Conservation (phyloP, 495 filamentous ascomycete genomes). For the Neurospora sp. region DNA sequence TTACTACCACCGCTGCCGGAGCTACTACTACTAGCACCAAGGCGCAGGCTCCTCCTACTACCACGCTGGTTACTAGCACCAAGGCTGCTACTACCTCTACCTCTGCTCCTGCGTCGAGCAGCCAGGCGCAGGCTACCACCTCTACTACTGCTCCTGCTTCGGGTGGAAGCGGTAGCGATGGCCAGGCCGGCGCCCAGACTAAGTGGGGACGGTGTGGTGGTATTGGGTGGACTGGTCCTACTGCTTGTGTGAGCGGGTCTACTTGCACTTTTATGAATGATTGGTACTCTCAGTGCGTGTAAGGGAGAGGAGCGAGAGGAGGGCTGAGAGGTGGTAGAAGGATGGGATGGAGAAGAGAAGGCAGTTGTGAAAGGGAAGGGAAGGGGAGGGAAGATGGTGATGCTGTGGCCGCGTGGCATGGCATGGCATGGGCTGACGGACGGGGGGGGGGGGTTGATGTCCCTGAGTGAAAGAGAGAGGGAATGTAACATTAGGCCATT, state of each 20-base stretch:
- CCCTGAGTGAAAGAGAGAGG: neutral
- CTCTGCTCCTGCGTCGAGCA: slow-evolving; percentile 14
- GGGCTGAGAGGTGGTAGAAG: neutral
- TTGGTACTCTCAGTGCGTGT: slow-evolving; percentile 24
- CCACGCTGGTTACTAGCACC: slow-evolving; percentile 19
- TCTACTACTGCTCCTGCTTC: too few relatives aligned
- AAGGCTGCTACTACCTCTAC: slow-evolving; percentile 23
- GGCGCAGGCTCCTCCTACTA: too few relatives aligned
- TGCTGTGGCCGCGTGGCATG: neutral
- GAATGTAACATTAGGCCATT: neutral
- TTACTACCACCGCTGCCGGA: slow-evolving; percentile 19
- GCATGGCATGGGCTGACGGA: neutral
- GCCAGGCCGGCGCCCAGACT: neutral
- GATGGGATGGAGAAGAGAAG: neutral
- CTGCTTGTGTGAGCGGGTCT: slow-evolving; percentile 31
- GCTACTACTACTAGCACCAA: neutral
- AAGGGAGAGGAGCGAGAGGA: neutral
- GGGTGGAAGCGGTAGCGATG: too few relatives aligned
- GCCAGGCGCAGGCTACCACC: slow-evolving; percentile 6
- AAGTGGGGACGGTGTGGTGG: slow-evolving; percentile 47
- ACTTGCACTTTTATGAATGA: slow-evolving; percentile 36
- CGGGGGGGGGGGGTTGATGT: neutral
- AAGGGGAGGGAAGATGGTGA: neutral
- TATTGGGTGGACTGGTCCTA: slow-evolving; percentile 36
- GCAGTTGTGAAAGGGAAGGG: neutral